Evolutionary conservation across 1,284 basidiomycete genomes (phyloP).

Genomic region (Mycena citricolor): DNA sequence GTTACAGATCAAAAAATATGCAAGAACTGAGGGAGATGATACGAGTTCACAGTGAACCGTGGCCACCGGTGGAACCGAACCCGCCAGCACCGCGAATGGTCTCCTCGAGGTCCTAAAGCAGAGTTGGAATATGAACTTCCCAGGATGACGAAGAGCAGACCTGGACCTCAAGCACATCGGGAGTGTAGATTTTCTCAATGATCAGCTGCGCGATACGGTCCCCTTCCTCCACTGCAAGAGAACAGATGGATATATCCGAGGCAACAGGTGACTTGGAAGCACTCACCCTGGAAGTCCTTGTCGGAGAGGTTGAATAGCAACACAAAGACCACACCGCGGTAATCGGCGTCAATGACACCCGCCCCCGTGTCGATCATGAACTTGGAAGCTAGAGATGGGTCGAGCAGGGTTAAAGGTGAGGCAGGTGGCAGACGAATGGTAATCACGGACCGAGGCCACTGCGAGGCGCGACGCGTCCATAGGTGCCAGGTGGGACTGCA

Average conservation of each 20-base stretch:
- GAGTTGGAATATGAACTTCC: conserved; percentile 3
- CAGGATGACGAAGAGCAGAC: too few species aligned
- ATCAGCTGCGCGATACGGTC: conserved; percentile 96
- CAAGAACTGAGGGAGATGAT: background rate
- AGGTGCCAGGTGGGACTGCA: conserved; percentile 90
- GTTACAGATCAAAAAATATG: too few species aligned
- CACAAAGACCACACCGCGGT: conserved; percentile 91
- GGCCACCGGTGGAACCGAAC: conserved; percentile 94
- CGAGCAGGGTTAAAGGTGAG: conserved; percentile 1
- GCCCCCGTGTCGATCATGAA: conserved; percentile 97
- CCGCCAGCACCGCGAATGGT: conserved; percentile 86
- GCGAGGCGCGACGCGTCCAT: conserved; percentile 93
- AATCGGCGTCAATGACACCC: conserved; percentile 95
- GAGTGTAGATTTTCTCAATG: conserved; percentile 87
- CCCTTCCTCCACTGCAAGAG: conserved; percentile 73
- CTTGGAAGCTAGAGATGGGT: conserved; percentile 94
- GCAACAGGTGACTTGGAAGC: too few species aligned
- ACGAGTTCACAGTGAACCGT: conserved; percentile 42
- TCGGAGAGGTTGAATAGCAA: conserved; percentile 93
- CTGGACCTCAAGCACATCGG: conserved; percentile 83
- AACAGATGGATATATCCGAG: too few species aligned
- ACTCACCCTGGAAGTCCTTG: conserved; percentile 81
- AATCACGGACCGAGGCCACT: conserved; percentile 80
- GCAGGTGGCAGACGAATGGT: background rate
- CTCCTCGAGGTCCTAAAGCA: conserved; percentile 70